Evolutionary conservation across 2,329 filamentous ascomycete genomes (phyloP).

Genomic region (Westerdykella ornata): DNA sequence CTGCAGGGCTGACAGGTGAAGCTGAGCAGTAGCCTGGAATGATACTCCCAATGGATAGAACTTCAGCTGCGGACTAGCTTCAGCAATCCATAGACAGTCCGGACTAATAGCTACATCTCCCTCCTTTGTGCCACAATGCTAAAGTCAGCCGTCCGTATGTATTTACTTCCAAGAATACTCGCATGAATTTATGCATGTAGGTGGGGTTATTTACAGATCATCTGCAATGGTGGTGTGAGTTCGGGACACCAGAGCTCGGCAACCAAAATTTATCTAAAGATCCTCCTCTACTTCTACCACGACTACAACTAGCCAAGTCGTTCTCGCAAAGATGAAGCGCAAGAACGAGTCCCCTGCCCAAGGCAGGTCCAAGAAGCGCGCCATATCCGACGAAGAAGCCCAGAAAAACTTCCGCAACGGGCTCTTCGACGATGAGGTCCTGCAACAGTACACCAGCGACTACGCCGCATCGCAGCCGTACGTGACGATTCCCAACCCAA

Average conservation of each 20-base stretch:
- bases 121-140: no score
- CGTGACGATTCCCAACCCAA: constrained; percentile 4
- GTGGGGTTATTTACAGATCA: not conserved
- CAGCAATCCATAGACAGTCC: no score
- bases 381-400: constrained; percentile 37
- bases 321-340: constrained; percentile 36
- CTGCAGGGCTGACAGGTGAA: no score
- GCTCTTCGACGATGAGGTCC: constrained; percentile 34
- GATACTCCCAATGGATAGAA: no score
- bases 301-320: not conserved
- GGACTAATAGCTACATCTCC: no score
- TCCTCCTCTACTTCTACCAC: not conserved
- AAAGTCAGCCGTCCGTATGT: no score
- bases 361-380: constrained; percentile 39
- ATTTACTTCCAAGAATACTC: no score
- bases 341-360: constrained; percentile 37
- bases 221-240: not conserved
- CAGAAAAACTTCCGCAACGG: constrained; percentile 36
- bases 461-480: constrained; percentile 39
- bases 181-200: not conserved
- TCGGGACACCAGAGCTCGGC: not conserved
- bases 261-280: not conserved
- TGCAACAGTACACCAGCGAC: constrained; percentile 29
- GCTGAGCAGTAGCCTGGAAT: no score
- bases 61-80: no score